Evolutionary conservation across 2,329 filamentous ascomycete species (phyloP), one percentile per base, ranked within the genome.

Genomic region (Phaeosphaeria sp.): DNA sequence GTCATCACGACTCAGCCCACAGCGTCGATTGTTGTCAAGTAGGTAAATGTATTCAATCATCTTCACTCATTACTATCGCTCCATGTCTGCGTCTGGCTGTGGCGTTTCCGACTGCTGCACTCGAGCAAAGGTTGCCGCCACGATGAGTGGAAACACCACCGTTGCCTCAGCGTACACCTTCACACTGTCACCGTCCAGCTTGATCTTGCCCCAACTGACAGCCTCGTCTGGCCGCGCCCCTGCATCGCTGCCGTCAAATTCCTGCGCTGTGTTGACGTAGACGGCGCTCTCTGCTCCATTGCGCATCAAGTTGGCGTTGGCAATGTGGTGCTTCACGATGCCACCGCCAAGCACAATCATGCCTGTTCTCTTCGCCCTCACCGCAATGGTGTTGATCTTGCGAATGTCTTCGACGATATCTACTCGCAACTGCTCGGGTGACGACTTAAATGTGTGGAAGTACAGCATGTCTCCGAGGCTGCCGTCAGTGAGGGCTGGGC

Each of bases 121-220:
- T 9, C 60, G 83, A n/a, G 87, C 87, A 77, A 89, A 89, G 1
- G 87, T 88, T 18, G 85, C 85, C 4, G 87, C 87, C 10, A 89
- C 87, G 60, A 90, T 88, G 60, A 90, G 76, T 7, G 88, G 88
- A 68, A 90, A 90, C 17, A 84, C 87, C 17, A 89, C 80, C 0
- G 88, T 90, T 1, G 88, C 88, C 74, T 90, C 88, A 17, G 86
- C 87, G 68, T 88, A 89, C 5, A 89, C 85, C 88, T 98, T 99
- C 55, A 98, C 93, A 68, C 89, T 90, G 62, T 95, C 90, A 1
- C 90, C 95, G 52, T 89, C 91, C 43, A 89, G 83, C 78, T 96
- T 97, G 78, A 99, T 97, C 83, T 99, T 99, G 2, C 95, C 95
- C 95, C 95, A 99, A 62, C 93, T 97, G 17, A 99, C 91, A 5